phyloP scores from a whole-genome alignment of 257 asterid genomes.

The Cruciata laevipes region DNA sequence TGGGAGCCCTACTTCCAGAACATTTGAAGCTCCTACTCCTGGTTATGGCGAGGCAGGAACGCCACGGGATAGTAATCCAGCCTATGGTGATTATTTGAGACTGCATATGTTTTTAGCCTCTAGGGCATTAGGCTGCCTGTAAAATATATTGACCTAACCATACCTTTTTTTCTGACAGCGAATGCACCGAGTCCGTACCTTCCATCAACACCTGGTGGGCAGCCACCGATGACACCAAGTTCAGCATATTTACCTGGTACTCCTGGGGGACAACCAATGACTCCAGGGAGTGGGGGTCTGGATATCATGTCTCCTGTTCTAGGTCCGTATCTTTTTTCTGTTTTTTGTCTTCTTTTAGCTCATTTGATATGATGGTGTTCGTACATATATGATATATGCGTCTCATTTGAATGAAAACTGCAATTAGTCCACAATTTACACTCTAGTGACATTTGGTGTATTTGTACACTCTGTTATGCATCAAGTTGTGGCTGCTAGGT shows the following conservation, averaged over 20 bases:
- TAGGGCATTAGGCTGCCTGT: background rate
- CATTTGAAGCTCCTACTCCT: constrained; percentile 97
- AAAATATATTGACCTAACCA: background rate
- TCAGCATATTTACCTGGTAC: constrained; percentile 96
- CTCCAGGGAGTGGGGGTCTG: constrained; percentile 92
- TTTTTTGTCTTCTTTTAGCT: background rate
- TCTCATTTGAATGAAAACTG: too few relatives aligned
- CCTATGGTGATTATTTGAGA: constrained; percentile 51
- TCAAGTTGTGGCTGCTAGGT: too few relatives aligned
- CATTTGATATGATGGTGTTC: background rate
- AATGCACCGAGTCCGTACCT: constrained; percentile 99
- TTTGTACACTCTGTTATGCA: too few relatives aligned
- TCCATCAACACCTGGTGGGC: constrained; percentile 97
- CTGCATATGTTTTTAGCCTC: background rate
- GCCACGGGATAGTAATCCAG: constrained; percentile 71
- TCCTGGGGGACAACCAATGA: constrained; percentile 98
- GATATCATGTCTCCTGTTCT: constrained; percentile 94
- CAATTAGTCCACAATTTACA: background rate
- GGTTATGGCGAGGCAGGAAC: constrained; percentile 95
- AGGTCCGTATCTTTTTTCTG: constrained; percentile 35
- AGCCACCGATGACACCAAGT: constrained; percentile 95
- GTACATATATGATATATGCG: too few relatives aligned
- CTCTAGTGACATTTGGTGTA: background rate
- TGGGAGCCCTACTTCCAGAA: constrained; percentile 75
- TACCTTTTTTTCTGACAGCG: constrained; percentile 34